phyloP scores from a whole-genome alignment of 306 rosid genomes.

The Myrica gale region DNA sequence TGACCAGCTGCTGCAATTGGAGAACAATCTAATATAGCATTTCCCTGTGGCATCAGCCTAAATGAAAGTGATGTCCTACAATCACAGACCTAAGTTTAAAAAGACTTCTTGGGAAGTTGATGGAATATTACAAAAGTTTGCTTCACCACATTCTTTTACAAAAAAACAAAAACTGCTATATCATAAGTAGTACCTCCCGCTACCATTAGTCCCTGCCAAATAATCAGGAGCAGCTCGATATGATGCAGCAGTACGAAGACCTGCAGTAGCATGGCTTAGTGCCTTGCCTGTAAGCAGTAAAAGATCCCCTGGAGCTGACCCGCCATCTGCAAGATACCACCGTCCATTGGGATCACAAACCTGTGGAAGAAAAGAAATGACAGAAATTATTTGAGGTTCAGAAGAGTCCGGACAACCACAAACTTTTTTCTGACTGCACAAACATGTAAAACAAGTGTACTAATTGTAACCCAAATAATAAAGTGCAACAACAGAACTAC shows the following conservation, averaged over 20 bases:
- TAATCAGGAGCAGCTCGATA: constrained; percentile 72
- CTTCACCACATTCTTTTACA: constrained; percentile 24
- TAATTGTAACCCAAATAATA: neutral
- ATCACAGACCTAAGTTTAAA: constrained; percentile 39
- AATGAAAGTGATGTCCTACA: constrained; percentile 94
- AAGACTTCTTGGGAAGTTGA: constrained; percentile 28
- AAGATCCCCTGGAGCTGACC: constrained; percentile 83
- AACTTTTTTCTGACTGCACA: constrained; percentile 6
- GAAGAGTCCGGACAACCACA: constrained; percentile 1
- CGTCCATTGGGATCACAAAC: constrained; percentile 92
- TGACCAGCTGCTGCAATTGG: constrained; percentile 96
- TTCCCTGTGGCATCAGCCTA: constrained; percentile 95
- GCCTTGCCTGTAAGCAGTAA: constrained; percentile 89
- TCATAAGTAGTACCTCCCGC: constrained; percentile 63
- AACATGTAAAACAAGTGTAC: neutral
- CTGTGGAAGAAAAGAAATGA: constrained; percentile 45
- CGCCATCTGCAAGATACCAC: constrained; percentile 86
- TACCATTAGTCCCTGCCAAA: constrained; percentile 47
- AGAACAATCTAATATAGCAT: constrained; percentile 88
- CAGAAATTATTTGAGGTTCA: constrained; percentile 3
- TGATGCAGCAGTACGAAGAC: constrained; percentile 81
- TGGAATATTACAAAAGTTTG: constrained; percentile 15
- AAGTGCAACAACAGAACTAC: neutral
- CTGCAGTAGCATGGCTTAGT: constrained; percentile 90
- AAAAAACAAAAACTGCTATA: neutral